Conservation (phyloP, 805 yeast species). For the Metschnikowia sp. region DNA sequence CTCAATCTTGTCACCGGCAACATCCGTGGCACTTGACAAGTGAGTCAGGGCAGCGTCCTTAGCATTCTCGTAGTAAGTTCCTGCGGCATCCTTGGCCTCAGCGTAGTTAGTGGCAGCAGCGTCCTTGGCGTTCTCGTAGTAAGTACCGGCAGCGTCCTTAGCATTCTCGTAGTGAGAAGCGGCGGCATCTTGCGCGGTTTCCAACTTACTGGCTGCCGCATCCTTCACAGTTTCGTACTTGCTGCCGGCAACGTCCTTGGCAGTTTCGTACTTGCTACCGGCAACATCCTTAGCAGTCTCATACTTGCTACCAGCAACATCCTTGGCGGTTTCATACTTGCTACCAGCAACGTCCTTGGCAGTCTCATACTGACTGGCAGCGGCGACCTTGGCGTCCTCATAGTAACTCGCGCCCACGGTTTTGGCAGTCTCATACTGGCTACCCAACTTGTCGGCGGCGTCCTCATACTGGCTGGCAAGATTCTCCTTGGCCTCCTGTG, state of each 20-base stretch:
- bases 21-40: background rate
- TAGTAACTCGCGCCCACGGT: slow-evolving; percentile 5
- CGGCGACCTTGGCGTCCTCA: slow-evolving; percentile 9
- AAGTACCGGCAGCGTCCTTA: slow-evolving; percentile 3
- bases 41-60: slow-evolving; percentile 3
- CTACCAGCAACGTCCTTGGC: slow-evolving; percentile 7
- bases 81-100: slow-evolving; percentile 1
- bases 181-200: slow-evolving; percentile 16
- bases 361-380: slow-evolving; percentile 6
- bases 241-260: slow-evolving; percentile 9
- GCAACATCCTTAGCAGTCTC: slow-evolving; percentile 8
- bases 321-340: slow-evolving; percentile 10
- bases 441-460: slow-evolving; percentile 7
- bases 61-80: slow-evolving; percentile 2
- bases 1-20: slow-evolving; percentile 1
- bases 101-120: slow-evolving; percentile 1
- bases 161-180: slow-evolving; percentile 12
- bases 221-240: slow-evolving; percentile 3
- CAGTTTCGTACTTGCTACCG: slow-evolving; percentile 6
- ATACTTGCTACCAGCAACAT: slow-evolving; percentile 8
- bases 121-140: background rate
- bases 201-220: background rate
- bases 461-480: slow-evolving; percentile 7
- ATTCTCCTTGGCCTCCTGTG: slow-evolving; percentile 10
- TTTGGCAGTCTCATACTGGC: slow-evolving; percentile 7